Conservation (phyloP, 345 rosid genomes). For the Bretschneidera sinensis region DNA sequence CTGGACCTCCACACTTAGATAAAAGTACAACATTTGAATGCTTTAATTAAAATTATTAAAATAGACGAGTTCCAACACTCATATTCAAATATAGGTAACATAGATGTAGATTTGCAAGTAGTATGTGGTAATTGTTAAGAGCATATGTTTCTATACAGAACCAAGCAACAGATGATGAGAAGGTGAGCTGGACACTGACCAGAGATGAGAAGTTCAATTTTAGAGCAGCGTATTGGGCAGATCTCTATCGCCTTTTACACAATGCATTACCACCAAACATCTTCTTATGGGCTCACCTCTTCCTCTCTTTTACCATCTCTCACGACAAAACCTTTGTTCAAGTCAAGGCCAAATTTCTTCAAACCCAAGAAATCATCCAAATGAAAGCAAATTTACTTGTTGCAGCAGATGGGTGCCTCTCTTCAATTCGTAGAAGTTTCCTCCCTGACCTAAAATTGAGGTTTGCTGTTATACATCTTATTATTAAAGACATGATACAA, state of each 20-base stretch:
- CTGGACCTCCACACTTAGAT: too few relatives aligned
- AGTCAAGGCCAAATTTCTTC: constrained; percentile 44
- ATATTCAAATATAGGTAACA: too few relatives aligned
- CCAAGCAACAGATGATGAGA: constrained; percentile 41
- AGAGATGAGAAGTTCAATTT: constrained; percentile 69
- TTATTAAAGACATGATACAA: too few relatives aligned
- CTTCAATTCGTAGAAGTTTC: constrained; percentile 56
- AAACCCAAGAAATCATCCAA: constrained; percentile 40
- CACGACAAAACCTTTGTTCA: constrained; percentile 36
- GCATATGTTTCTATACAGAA: constrained; percentile 50
- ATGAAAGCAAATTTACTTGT: constrained; percentile 58
- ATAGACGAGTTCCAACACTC: too few relatives aligned
- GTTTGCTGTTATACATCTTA: too few relatives aligned
- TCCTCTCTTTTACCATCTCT: constrained; percentile 47
- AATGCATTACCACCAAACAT: constrained; percentile 39
- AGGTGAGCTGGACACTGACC: constrained; percentile 32
- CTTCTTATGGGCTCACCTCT: constrained; percentile 63
- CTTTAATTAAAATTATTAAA: too few relatives aligned
- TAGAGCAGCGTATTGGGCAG: constrained; percentile 79
- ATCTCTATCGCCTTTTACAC: constrained; percentile 55
- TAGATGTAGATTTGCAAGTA: too few relatives aligned
- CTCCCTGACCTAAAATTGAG: constrained; percentile 62
- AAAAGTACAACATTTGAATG: too few relatives aligned
- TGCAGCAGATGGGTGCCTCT: constrained; percentile 80
- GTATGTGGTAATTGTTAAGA: too few relatives aligned